Percentiles rank a stretch among this genome's conserved stretches.
phyloP scores from a whole-genome alignment of 768 basidiomycete genomes.

The Lactarius hengduanensis region DNA sequence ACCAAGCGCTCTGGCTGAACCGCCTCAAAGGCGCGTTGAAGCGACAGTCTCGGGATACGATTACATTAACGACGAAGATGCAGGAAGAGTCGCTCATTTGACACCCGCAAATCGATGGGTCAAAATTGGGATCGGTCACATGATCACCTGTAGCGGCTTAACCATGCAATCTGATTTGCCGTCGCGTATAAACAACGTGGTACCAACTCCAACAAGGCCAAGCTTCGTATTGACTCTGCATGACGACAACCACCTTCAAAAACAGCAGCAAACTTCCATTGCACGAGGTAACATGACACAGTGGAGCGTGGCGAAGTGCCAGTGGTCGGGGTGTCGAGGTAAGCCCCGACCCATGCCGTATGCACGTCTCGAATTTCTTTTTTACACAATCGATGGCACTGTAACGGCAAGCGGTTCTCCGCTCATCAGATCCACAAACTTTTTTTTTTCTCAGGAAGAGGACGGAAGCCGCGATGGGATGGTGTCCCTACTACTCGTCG shows the following conservation, averaged over 20 bases:
- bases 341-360: background rate
- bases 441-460: background rate
- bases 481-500: background rate
- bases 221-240: background rate
- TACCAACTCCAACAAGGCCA: background rate
- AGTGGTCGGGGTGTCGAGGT: background rate
- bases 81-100: background rate
- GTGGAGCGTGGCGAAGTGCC: background rate
- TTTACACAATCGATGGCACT: background rate
- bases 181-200: background rate
- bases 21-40: background rate
- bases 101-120: too few species aligned
- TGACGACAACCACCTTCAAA: background rate
- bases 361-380: background rate
- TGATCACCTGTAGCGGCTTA: too few species aligned
- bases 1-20: background rate
- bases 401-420: background rate
- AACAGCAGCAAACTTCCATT: background rate
- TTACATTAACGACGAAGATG: background rate
- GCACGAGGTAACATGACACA: background rate
- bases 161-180: too few species aligned
- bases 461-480: background rate
- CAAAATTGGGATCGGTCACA: background rate
- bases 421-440: background rate
- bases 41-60: background rate